phyloP scores from a whole-genome alignment of 768 basidiomycete species.

The Kwoniella newhampshirensis region DNA sequence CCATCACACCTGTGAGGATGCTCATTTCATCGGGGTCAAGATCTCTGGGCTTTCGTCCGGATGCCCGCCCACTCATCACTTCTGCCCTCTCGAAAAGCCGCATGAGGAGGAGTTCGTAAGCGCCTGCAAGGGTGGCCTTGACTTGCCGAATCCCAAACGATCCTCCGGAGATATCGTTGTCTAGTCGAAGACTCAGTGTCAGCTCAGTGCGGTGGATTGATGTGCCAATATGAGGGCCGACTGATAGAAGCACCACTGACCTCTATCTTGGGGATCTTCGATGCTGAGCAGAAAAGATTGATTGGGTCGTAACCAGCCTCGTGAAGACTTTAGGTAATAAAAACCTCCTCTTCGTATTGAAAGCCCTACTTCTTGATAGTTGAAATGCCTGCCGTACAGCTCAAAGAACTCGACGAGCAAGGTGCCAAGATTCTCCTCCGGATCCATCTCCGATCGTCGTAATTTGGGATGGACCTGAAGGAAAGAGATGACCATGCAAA shows the following conservation, averaged over 20 bases:
- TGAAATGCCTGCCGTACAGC: conserved; percentile 87
- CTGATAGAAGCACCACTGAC: conserved; percentile 58
- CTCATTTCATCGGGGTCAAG: conserved; percentile 62
- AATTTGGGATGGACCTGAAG: conserved; percentile 98
- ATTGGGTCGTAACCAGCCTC: conserved; percentile 71
- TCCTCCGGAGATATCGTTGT: conserved; percentile 88
- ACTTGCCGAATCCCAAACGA: conserved; percentile 82
- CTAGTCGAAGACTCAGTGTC: conserved; percentile 55
- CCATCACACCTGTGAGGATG: conserved; percentile 74
- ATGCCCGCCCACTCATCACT: conserved; percentile 62
- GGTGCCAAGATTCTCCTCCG: conserved; percentile 85
- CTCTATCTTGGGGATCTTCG: conserved; percentile 86
- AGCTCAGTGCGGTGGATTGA: too few relatives aligned
- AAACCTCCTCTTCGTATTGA: conserved; percentile 81
- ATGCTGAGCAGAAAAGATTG: conserved; percentile 66
- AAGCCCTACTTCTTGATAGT: conserved; percentile 85
- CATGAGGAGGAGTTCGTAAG: conserved; percentile 65
- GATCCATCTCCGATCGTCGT: conserved; percentile 79
- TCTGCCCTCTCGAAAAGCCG: conserved; percentile 67
- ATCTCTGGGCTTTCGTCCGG: conserved; percentile 54
- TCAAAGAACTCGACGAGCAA: conserved; percentile 96
- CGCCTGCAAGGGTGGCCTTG: conserved; percentile 78
- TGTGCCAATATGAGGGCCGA: too few relatives aligned
- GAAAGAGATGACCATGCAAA: conserved; percentile 89
- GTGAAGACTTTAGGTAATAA: conserved; percentile 76